phyloP scores from a whole-genome alignment of 2,329 filamentous ascomycete species.

The Pyricularia grisea region DNA sequence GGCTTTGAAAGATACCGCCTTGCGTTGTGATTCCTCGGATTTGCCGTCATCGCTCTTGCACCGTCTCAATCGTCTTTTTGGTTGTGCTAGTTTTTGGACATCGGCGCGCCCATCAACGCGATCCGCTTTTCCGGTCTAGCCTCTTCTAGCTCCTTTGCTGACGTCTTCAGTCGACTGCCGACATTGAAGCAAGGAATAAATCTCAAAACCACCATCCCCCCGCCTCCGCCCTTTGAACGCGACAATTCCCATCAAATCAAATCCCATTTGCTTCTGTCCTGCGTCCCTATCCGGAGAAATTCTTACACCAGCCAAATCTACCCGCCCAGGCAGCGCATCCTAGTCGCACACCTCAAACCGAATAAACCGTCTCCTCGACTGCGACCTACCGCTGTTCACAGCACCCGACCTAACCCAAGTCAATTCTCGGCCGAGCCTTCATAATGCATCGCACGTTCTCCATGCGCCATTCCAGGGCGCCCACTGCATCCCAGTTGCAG shows the following conservation, averaged over 20 bases:
- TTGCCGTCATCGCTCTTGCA: not conserved
- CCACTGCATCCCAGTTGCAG: conserved; percentile 74
- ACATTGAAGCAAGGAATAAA: not conserved
- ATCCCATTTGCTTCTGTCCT: not conserved
- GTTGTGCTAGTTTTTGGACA: not conserved
- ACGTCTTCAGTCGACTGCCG: not conserved
- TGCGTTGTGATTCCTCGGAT: not conserved
- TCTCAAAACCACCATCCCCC: not conserved
- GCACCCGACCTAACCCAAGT: not conserved
- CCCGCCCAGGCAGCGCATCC: not conserved
- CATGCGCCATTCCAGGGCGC: conserved; percentile 94
- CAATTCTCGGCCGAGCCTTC: conserved; percentile 9
- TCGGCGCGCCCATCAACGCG: not conserved
- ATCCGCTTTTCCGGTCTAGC: conserved; percentile 1
- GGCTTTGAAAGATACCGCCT: not conserved
- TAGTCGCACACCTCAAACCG: not conserved
- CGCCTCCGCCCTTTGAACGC: not conserved
- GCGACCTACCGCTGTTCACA: not conserved
- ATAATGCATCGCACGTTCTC: conserved; percentile 97
- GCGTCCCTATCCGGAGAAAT: not conserved
- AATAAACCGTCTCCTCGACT: not conserved
- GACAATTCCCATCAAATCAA: not conserved
- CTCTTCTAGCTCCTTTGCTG: not conserved
- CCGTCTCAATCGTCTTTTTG: not conserved
- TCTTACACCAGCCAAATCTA: not conserved